These are phyloP conservation scores for Cruciata laevipes DNA, from an alignment of 257 asterid species.

Conservation along the genomic window DNA sequence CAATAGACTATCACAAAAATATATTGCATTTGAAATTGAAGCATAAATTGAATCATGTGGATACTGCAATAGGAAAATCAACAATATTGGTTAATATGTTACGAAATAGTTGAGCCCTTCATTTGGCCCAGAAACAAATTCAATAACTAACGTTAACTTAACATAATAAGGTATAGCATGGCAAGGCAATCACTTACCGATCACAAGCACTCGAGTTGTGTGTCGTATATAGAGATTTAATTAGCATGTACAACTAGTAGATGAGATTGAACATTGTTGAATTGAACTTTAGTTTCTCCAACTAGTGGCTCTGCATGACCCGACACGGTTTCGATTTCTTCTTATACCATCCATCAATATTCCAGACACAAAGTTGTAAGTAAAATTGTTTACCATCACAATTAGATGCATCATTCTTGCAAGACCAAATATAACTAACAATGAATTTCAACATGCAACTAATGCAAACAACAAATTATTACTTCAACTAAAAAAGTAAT, in stretches of 20 bases:
- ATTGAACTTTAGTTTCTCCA: conserved; percentile 87
- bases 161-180: neutral
- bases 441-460: neutral
- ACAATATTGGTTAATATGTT: conserved; percentile 8
- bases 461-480: neutral
- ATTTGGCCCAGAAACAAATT: neutral
- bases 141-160: too few species aligned
- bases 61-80: conserved; percentile 41
- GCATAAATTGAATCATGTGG: conserved; percentile 78
- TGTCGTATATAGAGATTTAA: conserved; percentile 68
- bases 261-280: conserved; percentile 79
- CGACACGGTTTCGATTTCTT: conserved; percentile 59
- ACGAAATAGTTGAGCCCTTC: neutral
- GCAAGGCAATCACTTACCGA: conserved; percentile 42
- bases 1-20: conserved; percentile 68
- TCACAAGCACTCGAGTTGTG: conserved; percentile 76
- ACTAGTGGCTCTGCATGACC: conserved; percentile 53
- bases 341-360: conserved; percentile 90
- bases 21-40: conserved; percentile 69
- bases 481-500: neutral
- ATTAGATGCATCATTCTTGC: conserved; percentile 8
- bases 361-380: conserved; percentile 74
- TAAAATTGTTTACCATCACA: conserved; percentile 10
- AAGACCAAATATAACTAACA: neutral
- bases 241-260: conserved; percentile 76